Percentiles rank a stretch among this genome's conserved stretches.
phyloP scores from a whole-genome alignment of 192 early-diverging fungal species.

The Coemansia sp. region DNA sequence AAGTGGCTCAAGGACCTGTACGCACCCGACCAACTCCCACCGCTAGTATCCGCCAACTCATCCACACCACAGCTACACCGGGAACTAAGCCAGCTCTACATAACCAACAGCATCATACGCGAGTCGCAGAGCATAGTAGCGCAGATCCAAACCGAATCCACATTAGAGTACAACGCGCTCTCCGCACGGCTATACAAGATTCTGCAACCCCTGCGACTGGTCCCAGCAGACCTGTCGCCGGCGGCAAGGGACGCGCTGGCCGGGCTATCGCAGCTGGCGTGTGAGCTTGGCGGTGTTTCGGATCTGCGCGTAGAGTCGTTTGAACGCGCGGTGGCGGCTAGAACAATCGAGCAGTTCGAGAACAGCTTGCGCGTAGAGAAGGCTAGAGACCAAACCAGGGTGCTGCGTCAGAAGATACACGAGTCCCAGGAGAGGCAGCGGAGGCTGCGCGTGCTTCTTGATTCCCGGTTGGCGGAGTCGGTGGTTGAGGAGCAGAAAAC shows the following conservation, averaged over 20 bases:
- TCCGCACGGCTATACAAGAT: conserved; percentile 11
- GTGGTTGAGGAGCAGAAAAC: conserved; percentile 50
- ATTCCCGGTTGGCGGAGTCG: conserved; percentile 8
- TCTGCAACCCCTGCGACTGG: conserved; percentile 20
- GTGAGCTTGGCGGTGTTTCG: conserved; percentile 10
- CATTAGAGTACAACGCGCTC: conserved; percentile 31
- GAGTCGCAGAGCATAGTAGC: conserved; percentile 10
- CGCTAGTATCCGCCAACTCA: conserved; percentile 7
- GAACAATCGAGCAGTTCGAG: conserved; percentile 22
- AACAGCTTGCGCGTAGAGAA: conserved; percentile 7
- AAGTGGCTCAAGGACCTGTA: conserved; percentile 38
- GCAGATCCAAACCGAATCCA: conserved; percentile 25
- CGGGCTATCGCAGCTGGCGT: conserved; percentile 19
- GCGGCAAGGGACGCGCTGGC: conserved; percentile 28
- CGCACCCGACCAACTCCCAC: conserved; percentile 23
- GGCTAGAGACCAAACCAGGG: background rate
- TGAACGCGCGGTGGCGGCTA: conserved; percentile 27
- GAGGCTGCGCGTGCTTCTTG: conserved; percentile 22
- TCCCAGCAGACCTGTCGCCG: conserved; percentile 6
- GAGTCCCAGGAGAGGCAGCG: conserved; percentile 28
- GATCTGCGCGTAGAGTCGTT: conserved; percentile 34
- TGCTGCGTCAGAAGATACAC: background rate
- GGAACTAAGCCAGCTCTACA: conserved; percentile 19
- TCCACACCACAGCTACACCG: conserved; percentile 12
- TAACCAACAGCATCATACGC: background rate